Base-by-base conservation (phyloP, 306 rosid genomes). In the Prunus armeniaca region DNA sequence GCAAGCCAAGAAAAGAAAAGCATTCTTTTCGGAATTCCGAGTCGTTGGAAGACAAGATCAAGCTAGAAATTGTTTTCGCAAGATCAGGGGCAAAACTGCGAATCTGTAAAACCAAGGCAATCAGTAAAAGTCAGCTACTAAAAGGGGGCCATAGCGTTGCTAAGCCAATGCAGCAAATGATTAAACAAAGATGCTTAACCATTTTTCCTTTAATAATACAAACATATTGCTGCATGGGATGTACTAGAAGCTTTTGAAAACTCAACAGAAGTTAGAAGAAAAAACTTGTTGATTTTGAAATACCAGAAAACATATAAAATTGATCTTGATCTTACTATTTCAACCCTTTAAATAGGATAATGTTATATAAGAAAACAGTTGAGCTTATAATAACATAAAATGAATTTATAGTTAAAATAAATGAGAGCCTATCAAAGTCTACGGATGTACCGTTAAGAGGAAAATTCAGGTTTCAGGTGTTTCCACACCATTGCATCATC, bases 11-110 rank as follows among this genome's bases (percentile, higher is more conserved):
- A 80, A 92, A 88, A 62, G 96, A 87, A 34, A 87, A 84, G 74
- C 99, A 95, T 90, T 89, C 92, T 80, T 81, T 84, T 82, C 71
- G 88, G 83, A 92, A 95, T 74, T 82, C 82, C 50, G 74, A 68
- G 90, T 92, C 97, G 24, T 74, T 68, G 56, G 99, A 92, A 75
- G 91, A 83, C 79, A 86, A 67, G 76, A 95, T 85, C 75, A 92
- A 82, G 80, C 99, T 97, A 66, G 96, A 85, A 76, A 95, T 90
- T 57, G 96, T 76, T 86, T 84, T 87, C 20, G 97, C 97, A 13
- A 95, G 96, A 84, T 90, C 97, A 56, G 96, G 96, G 46, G 94
- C 97, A 80, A 84, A 83, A 78, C 83, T 78, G 52, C 91, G 45
- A 78, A 92, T 88, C 99, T 92, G 96, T 82, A 65, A 82, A 78